Conservation (phyloP, 2,329 filamentous ascomycete genomes). For the Fusarium xylarioides region DNA sequence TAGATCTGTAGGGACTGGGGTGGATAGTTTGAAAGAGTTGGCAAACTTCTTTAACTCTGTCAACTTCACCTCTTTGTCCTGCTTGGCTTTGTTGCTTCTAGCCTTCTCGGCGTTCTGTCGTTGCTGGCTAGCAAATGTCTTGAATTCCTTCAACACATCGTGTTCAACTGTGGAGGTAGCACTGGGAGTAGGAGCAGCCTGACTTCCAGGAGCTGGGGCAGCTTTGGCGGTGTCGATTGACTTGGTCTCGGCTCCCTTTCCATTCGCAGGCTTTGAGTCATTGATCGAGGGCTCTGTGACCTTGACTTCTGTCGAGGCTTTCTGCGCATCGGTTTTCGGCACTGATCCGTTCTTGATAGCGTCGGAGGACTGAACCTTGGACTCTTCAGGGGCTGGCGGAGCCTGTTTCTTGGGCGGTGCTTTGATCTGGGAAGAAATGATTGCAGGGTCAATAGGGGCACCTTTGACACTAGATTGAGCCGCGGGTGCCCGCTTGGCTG, state of each 20-base stretch:
- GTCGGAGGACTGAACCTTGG: slow-evolving; percentile 40
- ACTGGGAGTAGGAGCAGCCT: slow-evolving; percentile 57
- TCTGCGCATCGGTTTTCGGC: slow-evolving; percentile 42
- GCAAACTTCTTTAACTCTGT: slow-evolving; percentile 97
- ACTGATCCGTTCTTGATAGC: slow-evolving; percentile 44
- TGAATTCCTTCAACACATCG: slow-evolving; percentile 71
- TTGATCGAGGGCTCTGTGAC: slow-evolving; percentile 25
- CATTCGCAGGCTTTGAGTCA: slow-evolving; percentile 47
- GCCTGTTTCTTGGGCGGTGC: slow-evolving; percentile 52
- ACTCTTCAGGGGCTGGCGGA: slow-evolving; percentile 38
- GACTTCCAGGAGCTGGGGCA: slow-evolving; percentile 50
- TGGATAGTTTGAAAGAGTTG: slow-evolving; percentile 90
- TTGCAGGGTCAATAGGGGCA: slow-evolving; percentile 84
- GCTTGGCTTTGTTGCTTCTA: slow-evolving; percentile 66
- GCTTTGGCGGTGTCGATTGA: slow-evolving; percentile 38
- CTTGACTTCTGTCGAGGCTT: slow-evolving; percentile 44
- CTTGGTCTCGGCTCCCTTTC: slow-evolving; percentile 46
- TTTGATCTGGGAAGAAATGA: slow-evolving; percentile 85
- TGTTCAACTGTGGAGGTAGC: slow-evolving; percentile 69
- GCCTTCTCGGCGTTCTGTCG: slow-evolving; percentile 65
- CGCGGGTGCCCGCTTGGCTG: slow-evolving; percentile 82
- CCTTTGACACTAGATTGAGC: slow-evolving; percentile 77
- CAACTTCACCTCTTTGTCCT: slow-evolving; percentile 90
- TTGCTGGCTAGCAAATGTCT: slow-evolving; percentile 68
- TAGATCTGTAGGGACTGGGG: slow-evolving; percentile 88